Conservation (phyloP, 208 protist genomes). For the Lotmaria passim region DNA sequence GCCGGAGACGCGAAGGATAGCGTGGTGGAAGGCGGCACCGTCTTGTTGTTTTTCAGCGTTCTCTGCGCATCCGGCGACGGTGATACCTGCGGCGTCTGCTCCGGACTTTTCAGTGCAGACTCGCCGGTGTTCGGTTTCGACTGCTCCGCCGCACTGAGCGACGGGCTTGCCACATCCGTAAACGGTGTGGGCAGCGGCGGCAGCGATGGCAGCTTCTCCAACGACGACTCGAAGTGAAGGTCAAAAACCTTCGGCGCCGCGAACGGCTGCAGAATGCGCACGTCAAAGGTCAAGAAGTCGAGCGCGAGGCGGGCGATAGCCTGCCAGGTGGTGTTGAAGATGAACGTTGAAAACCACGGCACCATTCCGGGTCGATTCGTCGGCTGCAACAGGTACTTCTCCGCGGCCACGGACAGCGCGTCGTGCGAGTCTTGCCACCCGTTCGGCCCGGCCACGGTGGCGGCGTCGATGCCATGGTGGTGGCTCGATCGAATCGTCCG, state of each 20-base stretch:
- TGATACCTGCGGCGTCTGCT: conserved; percentile 1
- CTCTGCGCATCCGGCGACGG: not conserved
- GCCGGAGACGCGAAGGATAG: not conserved
- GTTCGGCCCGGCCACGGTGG: not conserved
- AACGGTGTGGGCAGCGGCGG: conserved; percentile 4
- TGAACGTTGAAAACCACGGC: conserved; percentile 84
- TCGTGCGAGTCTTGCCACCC: conserved; percentile 33
- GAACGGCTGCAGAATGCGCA: conserved; percentile 56
- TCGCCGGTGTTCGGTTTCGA: not conserved
- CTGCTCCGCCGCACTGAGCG: not conserved
- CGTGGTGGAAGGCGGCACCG: not conserved
- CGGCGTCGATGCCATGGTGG: not conserved
- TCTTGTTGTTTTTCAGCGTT: not conserved
- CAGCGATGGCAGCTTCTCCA: conserved; percentile 12
- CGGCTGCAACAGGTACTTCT: conserved; percentile 40
- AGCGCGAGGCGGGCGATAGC: conserved; percentile 48
- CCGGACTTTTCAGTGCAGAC: not conserved
- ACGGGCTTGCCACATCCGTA: no score
- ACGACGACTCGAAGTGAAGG: conserved; percentile 40
- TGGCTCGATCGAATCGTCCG: conserved; percentile 13
- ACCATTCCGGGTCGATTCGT: conserved; percentile 80
- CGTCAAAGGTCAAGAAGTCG: conserved; percentile 82
- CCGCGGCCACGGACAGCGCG: not conserved
- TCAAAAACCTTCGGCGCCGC: conserved; percentile 64
- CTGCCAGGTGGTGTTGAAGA: conserved; percentile 72